These are phyloP conservation scores for Sordariomycetes sp. DNA, from an alignment of 2,329 filamentous ascomycete genomes.

Conservation along the genomic window DNA sequence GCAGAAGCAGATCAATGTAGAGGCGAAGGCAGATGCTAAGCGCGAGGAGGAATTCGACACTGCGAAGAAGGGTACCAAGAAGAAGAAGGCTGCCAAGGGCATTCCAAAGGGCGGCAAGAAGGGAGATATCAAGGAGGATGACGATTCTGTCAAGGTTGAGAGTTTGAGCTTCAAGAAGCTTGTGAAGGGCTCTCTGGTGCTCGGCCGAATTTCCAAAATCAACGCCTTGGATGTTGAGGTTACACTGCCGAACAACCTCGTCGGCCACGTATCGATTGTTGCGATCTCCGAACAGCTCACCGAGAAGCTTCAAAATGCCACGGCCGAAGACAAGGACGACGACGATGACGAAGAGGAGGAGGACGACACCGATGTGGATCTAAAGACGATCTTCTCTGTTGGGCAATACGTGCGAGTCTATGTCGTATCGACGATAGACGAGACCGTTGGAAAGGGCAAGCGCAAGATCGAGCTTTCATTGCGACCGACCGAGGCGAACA, in stretches of 20 bases:
- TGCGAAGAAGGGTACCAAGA: constrained; percentile 31
- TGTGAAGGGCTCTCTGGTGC: constrained; percentile 74
- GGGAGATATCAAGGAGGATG: constrained; percentile 34
- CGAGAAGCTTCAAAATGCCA: constrained; percentile 62
- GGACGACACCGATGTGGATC: constrained; percentile 54
- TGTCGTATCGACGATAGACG: constrained; percentile 70
- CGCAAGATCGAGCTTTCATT: constrained; percentile 83
- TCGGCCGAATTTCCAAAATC: constrained; percentile 79
- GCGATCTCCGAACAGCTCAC: constrained; percentile 78
- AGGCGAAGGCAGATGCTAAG: constrained; percentile 84
- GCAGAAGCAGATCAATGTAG: constrained; percentile 90
- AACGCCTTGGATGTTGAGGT: constrained; percentile 71
- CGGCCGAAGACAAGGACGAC: constrained; percentile 41
- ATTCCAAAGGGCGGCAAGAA: constrained; percentile 43
- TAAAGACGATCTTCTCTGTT: constrained; percentile 65
- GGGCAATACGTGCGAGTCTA: constrained; percentile 85
- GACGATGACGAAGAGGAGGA: constrained; percentile 40
- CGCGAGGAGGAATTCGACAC: constrained; percentile 68
- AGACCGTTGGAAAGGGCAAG: constrained; percentile 56
- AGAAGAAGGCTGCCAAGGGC: constrained; percentile 49
- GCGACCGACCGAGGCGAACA: constrained; percentile 70
- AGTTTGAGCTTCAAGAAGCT: constrained; percentile 87
- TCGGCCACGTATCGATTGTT: constrained; percentile 84
- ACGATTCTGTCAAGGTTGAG: constrained; percentile 64
- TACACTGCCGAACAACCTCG: constrained; percentile 85